Conservation (phyloP, 164 flowering plant genomes). For the Kingdonia uniflora region DNA sequence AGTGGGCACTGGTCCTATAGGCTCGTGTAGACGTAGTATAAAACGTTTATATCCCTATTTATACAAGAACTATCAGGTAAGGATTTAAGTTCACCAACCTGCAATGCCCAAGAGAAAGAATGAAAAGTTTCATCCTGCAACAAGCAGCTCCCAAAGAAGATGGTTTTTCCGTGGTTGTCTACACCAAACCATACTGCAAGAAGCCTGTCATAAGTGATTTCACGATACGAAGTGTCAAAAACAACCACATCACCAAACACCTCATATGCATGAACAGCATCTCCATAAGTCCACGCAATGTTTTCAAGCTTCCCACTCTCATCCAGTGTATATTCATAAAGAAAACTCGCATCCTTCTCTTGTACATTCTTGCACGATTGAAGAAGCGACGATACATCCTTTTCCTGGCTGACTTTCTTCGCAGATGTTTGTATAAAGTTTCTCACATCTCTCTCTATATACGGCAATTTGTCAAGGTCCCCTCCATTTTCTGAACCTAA, state of each 20-base stretch:
- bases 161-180: conserved; percentile 44
- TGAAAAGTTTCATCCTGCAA: conserved; percentile 46
- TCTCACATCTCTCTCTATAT: conserved; percentile 56
- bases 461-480: conserved; percentile 53
- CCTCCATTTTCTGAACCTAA: conserved; percentile 53
- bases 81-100: conserved; percentile 24
- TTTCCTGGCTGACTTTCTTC: conserved; percentile 47
- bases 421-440: conserved; percentile 42
- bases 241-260: conserved; percentile 49
- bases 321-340: conserved; percentile 41
- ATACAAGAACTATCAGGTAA: neutral
- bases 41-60: too few species aligned
- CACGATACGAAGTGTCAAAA: conserved; percentile 42
- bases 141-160: conserved; percentile 45
- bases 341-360: conserved; percentile 43
- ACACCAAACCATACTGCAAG: conserved; percentile 62
- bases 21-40: too few species aligned
- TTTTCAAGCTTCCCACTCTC: conserved; percentile 46
- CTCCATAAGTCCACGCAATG: conserved; percentile 56
- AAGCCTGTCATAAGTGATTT: conserved; percentile 45
- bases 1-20: too few species aligned
- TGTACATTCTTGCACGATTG: conserved; percentile 41
- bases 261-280: conserved; percentile 31
- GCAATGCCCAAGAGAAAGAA: conserved; percentile 56
- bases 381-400: conserved; percentile 43